These are phyloP conservation scores for Phytopythium cucurbitacearum DNA, from an alignment of 352 stramenopile genomes.

Conservation along the genomic window DNA sequence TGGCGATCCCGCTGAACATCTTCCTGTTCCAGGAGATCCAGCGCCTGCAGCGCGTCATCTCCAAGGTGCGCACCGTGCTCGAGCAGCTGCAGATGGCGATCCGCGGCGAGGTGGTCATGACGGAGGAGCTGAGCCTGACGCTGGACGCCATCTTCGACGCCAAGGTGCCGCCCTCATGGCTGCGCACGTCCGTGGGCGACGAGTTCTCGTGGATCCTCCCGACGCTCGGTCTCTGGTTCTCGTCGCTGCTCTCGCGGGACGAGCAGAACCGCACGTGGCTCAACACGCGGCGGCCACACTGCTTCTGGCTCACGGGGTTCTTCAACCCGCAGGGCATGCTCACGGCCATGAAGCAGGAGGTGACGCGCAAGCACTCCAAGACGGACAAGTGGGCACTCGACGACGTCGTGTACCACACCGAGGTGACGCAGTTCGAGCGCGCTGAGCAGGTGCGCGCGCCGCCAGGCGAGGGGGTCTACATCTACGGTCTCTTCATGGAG, in stretches of 20 bases:
- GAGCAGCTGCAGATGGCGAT: constrained; percentile 96
- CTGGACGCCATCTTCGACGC: constrained; percentile 96
- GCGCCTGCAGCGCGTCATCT: constrained; percentile 94
- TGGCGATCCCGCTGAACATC: constrained; percentile 97
- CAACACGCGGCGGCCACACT: constrained; percentile 91
- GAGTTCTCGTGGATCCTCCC: constrained; percentile 98
- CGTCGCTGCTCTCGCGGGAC: constrained; percentile 93
- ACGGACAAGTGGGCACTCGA: constrained; percentile 97
- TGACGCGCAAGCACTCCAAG: constrained; percentile 95
- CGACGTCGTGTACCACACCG: constrained; percentile 97
- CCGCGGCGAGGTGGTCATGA: constrained; percentile 98
- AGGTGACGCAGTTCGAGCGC: constrained; percentile 94
- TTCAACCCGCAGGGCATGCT: constrained; percentile 98
- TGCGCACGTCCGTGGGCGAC: constrained; percentile 95
- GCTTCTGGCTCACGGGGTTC: constrained; percentile 97
- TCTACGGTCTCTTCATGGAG: constrained; percentile 97
- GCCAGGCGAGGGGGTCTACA: constrained; percentile 94
- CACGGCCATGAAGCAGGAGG: constrained; percentile 99
- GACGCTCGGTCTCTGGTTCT: constrained; percentile 97
- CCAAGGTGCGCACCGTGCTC: constrained; percentile 94
- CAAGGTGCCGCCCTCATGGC: constrained; percentile 93
- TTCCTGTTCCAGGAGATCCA: constrained; percentile 99
- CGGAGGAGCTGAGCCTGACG: constrained; percentile 93
- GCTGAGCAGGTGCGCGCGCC: constrained; percentile 86
- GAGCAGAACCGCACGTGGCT: constrained; percentile 96